Evolutionary conservation across 2,329 filamentous ascomycete genomes (phyloP).

Genomic region (Daldinia sp.): DNA sequence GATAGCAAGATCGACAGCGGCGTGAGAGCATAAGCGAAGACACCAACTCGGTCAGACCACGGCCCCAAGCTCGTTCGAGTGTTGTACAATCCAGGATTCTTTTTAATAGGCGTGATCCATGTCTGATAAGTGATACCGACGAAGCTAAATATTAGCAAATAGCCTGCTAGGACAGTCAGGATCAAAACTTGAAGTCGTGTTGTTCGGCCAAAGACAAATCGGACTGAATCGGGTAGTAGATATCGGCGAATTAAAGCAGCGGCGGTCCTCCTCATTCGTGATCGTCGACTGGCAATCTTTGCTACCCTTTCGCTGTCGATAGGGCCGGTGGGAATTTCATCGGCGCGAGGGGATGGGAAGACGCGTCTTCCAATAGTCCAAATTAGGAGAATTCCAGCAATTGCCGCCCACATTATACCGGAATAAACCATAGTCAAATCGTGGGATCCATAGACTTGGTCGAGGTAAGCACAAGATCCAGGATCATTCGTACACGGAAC

Average conservation of each 20-base stretch:
- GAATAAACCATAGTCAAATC: constrained; percentile 64
- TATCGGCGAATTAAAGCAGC: constrained; percentile 60
- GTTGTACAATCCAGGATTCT: constrained; percentile 66
- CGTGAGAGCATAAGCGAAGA: constrained; percentile 79
- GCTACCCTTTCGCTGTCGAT: constrained; percentile 39
- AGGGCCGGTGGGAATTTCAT: constrained; percentile 37
- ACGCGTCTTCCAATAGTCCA: constrained; percentile 56
- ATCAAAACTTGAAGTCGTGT: constrained; percentile 76
- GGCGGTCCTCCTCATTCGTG: constrained; percentile 54
- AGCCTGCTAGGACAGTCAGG: constrained; percentile 67
- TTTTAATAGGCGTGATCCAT: constrained; percentile 77
- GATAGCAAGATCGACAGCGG: constrained; percentile 76
- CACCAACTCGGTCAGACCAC: constrained; percentile 76
- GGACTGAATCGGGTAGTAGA: constrained; percentile 71
- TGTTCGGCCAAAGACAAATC: constrained; percentile 72
- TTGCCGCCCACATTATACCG: constrained; percentile 63
- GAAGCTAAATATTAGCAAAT: constrained; percentile 76
- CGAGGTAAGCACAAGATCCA: constrained; percentile 69
- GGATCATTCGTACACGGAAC: constrained; percentile 69
- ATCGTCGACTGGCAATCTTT: constrained; percentile 30
- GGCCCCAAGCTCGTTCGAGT: constrained; percentile 74
- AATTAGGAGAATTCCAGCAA: constrained; percentile 58
- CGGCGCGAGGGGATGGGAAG: constrained; percentile 44
- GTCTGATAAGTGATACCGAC: constrained; percentile 75
- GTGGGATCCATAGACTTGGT: constrained; percentile 63